These are phyloP conservation scores for Phytophthora cryptogea DNA, from an alignment of 352 stramenopile genomes.

Conservation along the genomic window DNA sequence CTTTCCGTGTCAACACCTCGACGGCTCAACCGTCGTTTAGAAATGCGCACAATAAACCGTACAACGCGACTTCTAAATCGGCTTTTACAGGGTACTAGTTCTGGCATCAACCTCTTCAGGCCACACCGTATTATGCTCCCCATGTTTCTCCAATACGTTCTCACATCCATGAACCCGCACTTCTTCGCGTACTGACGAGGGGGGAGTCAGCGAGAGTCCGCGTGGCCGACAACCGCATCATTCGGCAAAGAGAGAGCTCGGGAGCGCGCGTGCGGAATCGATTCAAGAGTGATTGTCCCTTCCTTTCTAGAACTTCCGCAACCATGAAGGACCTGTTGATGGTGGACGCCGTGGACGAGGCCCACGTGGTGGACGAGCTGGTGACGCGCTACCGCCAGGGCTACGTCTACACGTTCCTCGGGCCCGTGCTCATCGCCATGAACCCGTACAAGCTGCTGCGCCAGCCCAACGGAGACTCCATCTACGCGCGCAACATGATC, in stretches of 20 bases:
- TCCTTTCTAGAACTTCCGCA: conserved; percentile 4
- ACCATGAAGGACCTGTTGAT: conserved; percentile 79
- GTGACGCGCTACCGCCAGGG: conserved; percentile 76
- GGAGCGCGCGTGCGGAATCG: not conserved
- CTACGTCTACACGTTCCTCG: conserved; percentile 93
- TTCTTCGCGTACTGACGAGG: conserved; percentile 9
- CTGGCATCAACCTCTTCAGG: not conserved
- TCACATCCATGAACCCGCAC: not conserved
- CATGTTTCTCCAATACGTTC: conserved; percentile 14
- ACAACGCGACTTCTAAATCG: not conserved
- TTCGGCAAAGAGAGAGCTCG: conserved; percentile 38
- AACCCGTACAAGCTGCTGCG: conserved; percentile 91
- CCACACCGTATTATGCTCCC: not conserved
- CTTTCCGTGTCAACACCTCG: conserved; percentile 26
- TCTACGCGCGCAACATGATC: conserved; percentile 82
- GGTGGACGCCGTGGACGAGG: conserved; percentile 77
- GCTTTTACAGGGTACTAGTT: not conserved
- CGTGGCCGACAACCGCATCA: conserved; percentile 24
- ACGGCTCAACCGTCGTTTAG: conserved; percentile 27
- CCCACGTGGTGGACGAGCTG: conserved; percentile 78
- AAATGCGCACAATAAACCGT: conserved; percentile 9
- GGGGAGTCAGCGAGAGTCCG: conserved; percentile 25
- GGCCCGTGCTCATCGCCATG: conserved; percentile 88
- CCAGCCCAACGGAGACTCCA: conserved; percentile 67
- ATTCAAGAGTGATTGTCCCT: conserved; percentile 25